Conservation (phyloP, 1,139 yeast genomes). For the Protomyces inundatus region DNA sequence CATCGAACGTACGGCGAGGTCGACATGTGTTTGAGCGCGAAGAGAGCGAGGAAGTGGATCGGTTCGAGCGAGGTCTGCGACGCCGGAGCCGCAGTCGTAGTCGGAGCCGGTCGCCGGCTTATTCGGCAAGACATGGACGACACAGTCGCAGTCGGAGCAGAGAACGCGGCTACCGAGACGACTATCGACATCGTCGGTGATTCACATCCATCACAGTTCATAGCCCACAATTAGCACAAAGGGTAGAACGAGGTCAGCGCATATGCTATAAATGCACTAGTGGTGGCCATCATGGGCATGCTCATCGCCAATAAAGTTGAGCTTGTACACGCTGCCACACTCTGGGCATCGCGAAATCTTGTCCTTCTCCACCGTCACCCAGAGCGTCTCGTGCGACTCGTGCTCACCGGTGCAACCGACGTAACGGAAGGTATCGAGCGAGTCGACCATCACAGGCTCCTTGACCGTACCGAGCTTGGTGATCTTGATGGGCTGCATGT, state of each 20-base stretch:
- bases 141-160: neutral
- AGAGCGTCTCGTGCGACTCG: constrained; percentile 71
- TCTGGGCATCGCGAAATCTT: constrained; percentile 97
- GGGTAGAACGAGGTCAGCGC: no score
- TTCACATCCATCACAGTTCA: neutral
- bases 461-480: constrained; percentile 60
- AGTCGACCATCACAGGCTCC: constrained; percentile 84
- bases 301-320: constrained; percentile 81
- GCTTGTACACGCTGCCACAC: constrained; percentile 90
- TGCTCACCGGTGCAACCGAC: constrained; percentile 98
- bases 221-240: neutral
- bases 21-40: constrained; percentile 17
- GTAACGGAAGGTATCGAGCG: constrained; percentile 88
- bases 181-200: neutral
- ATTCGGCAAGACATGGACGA: neutral
- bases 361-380: constrained; percentile 86
- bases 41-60: neutral
- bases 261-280: neutral
- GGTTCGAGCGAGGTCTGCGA: neutral
- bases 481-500: constrained; percentile 43
- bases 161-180: neutral
- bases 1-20: neutral
- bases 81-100: neutral
- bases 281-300: constrained; percentile 44
- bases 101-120: neutral